Evolutionary conservation across 805 yeast genomes (phyloP).

Genomic region (Nakazawaea holstii): DNA sequence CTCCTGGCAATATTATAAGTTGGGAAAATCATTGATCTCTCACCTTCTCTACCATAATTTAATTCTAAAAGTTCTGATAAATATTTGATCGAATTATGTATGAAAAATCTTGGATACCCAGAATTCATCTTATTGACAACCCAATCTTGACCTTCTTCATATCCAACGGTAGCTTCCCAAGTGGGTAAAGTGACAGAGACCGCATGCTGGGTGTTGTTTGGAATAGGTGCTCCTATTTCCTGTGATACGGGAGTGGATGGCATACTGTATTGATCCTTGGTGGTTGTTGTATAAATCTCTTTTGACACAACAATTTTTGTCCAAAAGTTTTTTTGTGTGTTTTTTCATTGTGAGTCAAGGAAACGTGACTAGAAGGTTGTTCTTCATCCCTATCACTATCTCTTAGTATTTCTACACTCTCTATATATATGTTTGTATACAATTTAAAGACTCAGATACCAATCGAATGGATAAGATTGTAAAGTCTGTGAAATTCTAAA

Average conservation of each 20-base stretch:
- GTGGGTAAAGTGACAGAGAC: slow-evolving; percentile 94
- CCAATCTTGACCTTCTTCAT: slow-evolving; percentile 86
- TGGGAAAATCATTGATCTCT: slow-evolving; percentile 71
- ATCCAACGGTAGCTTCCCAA: slow-evolving; percentile 90
- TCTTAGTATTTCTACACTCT: no score
- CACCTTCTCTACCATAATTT: slow-evolving; percentile 78
- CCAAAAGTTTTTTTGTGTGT: no score
- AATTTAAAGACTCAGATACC: no score
- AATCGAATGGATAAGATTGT: no score
- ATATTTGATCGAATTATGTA: slow-evolving; percentile 58
- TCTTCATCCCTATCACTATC: no score
- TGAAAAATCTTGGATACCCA: slow-evolving; percentile 86
- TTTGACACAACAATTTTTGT: no score
- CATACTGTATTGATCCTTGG: not conserved
- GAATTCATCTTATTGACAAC: slow-evolving; percentile 71
- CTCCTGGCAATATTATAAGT: slow-evolving; percentile 74
- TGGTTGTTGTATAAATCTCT: no score
- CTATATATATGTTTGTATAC: no score
- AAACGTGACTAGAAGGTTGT: no score
- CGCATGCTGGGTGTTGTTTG: slow-evolving; percentile 86
- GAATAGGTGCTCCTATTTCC: slow-evolving; percentile 77
- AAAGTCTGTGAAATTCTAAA: no score
- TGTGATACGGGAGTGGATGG: slow-evolving; percentile 23
- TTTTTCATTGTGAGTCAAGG: no score
- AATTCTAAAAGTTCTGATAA: slow-evolving; percentile 48